phyloP scores from a whole-genome alignment of 139 green algal species.

The Chlorella sp. region DNA sequence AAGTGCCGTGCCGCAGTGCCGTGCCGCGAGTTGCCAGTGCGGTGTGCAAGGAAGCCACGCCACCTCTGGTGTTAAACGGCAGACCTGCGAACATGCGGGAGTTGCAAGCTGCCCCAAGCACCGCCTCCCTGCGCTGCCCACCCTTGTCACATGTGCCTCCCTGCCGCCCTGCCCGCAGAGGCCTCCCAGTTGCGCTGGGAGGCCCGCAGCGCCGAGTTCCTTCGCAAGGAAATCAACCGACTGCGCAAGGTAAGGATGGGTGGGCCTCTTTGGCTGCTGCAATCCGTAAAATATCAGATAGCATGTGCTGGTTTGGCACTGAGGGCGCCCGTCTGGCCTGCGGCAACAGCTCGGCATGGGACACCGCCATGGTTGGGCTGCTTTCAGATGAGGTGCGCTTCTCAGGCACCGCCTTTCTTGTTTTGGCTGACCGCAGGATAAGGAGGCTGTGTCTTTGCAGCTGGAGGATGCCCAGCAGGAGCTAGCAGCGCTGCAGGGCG shows the following conservation, averaged over 20 bases:
- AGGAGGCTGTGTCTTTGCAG: background rate
- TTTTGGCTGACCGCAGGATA: constrained; percentile 2
- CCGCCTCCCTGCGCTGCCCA: background rate
- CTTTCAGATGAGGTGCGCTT: background rate
- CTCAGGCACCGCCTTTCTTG: background rate
- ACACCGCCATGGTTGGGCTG: background rate
- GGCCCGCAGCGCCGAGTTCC: constrained; percentile 4
- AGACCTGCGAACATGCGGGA: too few species aligned
- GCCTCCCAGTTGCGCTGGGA: constrained; percentile 15
- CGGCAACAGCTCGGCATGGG: background rate
- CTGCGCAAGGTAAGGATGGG: constrained; percentile 2
- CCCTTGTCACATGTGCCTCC: background rate
- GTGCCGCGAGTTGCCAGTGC: too few species aligned
- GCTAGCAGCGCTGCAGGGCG: background rate
- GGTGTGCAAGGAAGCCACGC: too few species aligned
- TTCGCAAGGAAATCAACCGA: constrained; percentile 16
- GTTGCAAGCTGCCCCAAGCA: too few species aligned
- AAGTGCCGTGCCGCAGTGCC: too few species aligned
- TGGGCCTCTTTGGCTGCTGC: too few species aligned
- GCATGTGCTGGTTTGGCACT: background rate
- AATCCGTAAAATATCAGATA: too few species aligned
- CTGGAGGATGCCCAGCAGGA: constrained; percentile 9
- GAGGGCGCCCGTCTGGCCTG: background rate
- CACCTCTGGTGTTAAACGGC: too few species aligned
- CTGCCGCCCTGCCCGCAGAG: background rate